Evolutionary conservation across 202 grass and related monocot genomes (phyloP).

Genomic region (Panicum virgatum): DNA sequence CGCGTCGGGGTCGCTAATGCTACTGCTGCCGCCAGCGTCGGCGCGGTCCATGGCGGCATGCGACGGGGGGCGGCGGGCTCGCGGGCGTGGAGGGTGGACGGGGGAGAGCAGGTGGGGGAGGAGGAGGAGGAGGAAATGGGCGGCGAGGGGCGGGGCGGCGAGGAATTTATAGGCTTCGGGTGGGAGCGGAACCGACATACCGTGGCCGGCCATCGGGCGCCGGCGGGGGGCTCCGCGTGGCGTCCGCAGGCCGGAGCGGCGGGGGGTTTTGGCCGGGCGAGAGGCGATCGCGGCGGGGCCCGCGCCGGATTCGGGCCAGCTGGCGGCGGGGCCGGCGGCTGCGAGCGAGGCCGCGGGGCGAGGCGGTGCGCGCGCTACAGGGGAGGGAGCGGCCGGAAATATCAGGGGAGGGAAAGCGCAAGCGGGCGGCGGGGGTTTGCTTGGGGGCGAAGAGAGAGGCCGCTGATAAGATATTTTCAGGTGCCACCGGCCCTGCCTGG

Average conservation of each 20-base stretch:
- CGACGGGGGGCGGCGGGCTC: background rate
- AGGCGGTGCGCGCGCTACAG: conserved; percentile 29
- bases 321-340: conserved; percentile 1
- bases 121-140: background rate
- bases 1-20: background rate
- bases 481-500: too few species aligned
- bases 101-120: too few species aligned
- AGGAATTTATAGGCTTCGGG: conserved; percentile 61
- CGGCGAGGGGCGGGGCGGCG: background rate
- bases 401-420: background rate
- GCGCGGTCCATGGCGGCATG: conserved; percentile 24
- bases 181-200: conserved; percentile 37
- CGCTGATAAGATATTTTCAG: conserved; percentile 30
- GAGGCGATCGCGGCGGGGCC: conserved; percentile 19
- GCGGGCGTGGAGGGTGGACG: background rate
- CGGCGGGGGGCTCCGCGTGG: too few species aligned
- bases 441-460: conserved; percentile 34
- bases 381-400: background rate
- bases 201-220: conserved; percentile 28
- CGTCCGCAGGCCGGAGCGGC: background rate
- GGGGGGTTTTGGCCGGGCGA: background rate
- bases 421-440: background rate
- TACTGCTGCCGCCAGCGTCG: background rate
- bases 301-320: background rate
- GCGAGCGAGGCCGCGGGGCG: background rate